phyloP scores from a whole-genome alignment of 257 asterid genomes.

The Solanum okadae region DNA sequence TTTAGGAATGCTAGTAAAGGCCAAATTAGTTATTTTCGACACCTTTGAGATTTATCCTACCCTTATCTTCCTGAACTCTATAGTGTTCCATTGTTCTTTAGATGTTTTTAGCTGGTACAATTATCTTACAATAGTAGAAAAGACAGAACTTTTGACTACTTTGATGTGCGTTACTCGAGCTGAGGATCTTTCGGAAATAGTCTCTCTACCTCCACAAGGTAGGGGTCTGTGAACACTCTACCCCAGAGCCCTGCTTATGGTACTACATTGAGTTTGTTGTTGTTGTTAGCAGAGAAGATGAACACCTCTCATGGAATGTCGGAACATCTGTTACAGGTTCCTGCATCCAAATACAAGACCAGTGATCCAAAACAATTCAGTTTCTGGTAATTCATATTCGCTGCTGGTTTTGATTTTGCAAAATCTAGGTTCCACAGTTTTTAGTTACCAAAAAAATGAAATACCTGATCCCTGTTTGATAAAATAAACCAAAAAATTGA shows the following conservation, averaged over 20 bases:
- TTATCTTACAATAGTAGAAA: conserved; percentile 68
- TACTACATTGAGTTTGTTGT: too few relatives aligned
- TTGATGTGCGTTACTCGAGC: too few relatives aligned
- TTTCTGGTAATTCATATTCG: too few relatives aligned
- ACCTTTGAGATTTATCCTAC: background rate
- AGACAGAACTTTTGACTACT: conserved; percentile 23
- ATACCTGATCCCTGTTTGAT: too few relatives aligned
- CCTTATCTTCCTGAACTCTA: background rate
- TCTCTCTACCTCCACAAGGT: too few relatives aligned
- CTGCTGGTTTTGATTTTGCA: too few relatives aligned
- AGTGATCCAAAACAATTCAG: background rate
- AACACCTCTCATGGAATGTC: conserved; percentile 72
- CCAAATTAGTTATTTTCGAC: background rate
- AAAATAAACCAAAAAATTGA: too few relatives aligned
- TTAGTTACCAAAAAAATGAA: too few relatives aligned
- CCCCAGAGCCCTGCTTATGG: too few relatives aligned
- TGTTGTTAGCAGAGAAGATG: conserved; percentile 28
- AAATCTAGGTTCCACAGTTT: too few relatives aligned
- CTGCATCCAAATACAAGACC: conserved; percentile 37
- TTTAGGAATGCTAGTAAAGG: background rate
- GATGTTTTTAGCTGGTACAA: conserved; percentile 2
- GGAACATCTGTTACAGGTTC: conserved; percentile 92
- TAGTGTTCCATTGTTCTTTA: background rate
- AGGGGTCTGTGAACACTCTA: too few relatives aligned
- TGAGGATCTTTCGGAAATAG: too few relatives aligned